Conservation (phyloP, 225 moss, liverwort and hornwort genomes). For the Thuidium tamariscinum region DNA sequence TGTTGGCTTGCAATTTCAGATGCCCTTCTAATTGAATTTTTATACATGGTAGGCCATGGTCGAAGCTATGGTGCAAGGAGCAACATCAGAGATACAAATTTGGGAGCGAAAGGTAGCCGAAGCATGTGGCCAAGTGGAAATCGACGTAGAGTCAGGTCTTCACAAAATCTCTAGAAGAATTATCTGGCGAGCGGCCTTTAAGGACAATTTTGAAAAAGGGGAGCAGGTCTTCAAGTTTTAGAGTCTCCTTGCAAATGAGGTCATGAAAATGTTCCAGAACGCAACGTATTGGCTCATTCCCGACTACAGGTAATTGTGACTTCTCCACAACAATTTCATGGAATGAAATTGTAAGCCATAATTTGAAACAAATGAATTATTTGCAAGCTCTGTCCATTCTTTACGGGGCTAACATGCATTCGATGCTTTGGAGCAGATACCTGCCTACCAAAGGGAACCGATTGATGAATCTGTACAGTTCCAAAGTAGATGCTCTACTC, state of each 20-base stretch:
- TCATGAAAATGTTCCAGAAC: too few relatives aligned
- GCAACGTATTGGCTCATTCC: too few relatives aligned
- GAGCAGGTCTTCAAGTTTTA: too few relatives aligned
- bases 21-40: too few relatives aligned
- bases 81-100: not conserved
- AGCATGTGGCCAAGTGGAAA: not conserved
- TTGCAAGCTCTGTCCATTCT: not conserved
- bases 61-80: too few relatives aligned
- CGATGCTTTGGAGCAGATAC: not conserved
- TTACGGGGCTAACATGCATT: not conserved
- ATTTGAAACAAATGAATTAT: not conserved
- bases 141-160: not conserved
- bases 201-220: not conserved
- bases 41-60: too few relatives aligned
- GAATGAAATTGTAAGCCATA: not conserved
- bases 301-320: not conserved
- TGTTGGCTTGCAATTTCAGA: too few relatives aligned
- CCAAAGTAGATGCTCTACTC: not conserved
- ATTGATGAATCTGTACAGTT: not conserved
- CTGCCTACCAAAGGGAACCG: not conserved
- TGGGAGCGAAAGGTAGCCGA: not conserved
- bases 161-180: not conserved
- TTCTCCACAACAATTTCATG: not conserved
- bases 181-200: rapidly evolving
- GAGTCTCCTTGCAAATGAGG: too few relatives aligned